A percentile compares a stretch with the other conserved stretches of the same genome.
Evolutionary conservation across 345 rosid species (phyloP).

Genomic region (Eucalyptus regnans): DNA sequence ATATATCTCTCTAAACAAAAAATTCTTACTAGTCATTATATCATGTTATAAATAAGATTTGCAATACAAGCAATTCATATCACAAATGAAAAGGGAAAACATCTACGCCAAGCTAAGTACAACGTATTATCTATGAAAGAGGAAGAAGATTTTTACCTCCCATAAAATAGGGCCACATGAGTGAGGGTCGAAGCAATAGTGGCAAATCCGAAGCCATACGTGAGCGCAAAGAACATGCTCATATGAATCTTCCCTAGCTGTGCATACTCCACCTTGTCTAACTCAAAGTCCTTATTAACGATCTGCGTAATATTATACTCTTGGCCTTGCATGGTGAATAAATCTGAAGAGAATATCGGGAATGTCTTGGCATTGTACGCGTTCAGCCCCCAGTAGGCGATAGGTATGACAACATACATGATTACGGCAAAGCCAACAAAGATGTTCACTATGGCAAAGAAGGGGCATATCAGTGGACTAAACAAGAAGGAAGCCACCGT

Average conservation of each 20-base stretch:
- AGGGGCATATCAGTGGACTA: not conserved
- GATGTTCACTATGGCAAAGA: constrained; percentile 1
- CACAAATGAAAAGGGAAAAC: not conserved
- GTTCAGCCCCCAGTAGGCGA: not conserved
- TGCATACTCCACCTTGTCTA: not conserved
- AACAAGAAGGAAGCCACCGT: constrained; percentile 1
- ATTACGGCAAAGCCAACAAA: not conserved
- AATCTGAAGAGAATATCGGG: not conserved
- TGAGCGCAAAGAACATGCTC: not conserved
- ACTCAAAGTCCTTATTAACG: not conserved
- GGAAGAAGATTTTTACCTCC: not conserved
- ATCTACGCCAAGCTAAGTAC: not conserved
- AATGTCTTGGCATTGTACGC: not conserved
- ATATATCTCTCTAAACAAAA: not conserved
- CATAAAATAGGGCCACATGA: constrained; percentile 2
- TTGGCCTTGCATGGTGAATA: not conserved
- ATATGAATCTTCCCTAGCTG: not conserved
- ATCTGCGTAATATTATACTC: not conserved
- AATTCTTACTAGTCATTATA: not conserved
- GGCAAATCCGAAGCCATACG: constrained; percentile 4
- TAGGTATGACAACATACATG: not conserved
- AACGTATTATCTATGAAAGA: not conserved
- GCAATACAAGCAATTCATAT: not conserved
- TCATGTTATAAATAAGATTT: not conserved
- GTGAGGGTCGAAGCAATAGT: constrained; percentile 1